Conservation (phyloP, 2,329 filamentous ascomycete species). For the Verticillium klebahnii region DNA sequence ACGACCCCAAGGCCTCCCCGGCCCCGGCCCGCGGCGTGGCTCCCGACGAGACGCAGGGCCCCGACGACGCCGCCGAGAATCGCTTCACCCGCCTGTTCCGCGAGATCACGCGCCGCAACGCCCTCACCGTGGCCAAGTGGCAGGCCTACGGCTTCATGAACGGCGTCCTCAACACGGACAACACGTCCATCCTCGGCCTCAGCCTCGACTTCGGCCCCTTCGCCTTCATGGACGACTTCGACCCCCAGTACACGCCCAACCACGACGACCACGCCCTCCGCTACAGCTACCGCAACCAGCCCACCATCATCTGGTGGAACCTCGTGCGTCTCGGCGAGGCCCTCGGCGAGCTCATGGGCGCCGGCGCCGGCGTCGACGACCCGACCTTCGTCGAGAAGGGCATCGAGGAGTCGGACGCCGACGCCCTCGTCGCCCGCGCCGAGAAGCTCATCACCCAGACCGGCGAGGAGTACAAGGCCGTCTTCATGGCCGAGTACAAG, state of each 20-base stretch:
- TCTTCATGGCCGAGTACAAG: conserved; percentile 88
- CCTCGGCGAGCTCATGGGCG: conserved; percentile 81
- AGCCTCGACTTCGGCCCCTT: conserved; percentile 96
- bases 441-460: conserved; percentile 76
- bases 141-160: conserved; percentile 99
- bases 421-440: conserved; percentile 70
- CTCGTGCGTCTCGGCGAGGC: conserved; percentile 86
- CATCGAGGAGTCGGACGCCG: conserved; percentile 61
- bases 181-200: conserved; percentile 85
- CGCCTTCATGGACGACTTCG: conserved; percentile 96
- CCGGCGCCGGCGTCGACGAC: conserved; percentile 68
- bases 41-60: conserved; percentile 60
- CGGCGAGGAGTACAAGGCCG: conserved; percentile 82
- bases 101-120: conserved; percentile 81
- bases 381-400: conserved; percentile 67
- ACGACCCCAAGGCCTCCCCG: conserved; percentile 39
- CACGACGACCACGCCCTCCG: conserved; percentile 86
- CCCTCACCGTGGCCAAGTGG: conserved; percentile 84
- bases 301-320: conserved; percentile 98
- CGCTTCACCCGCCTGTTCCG: conserved; percentile 83
- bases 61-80: conserved; percentile 68
- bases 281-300: conserved; percentile 92
- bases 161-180: conserved; percentile 95
- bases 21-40: conserved; percentile 47
- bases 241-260: conserved; percentile 91